phyloP scores from a whole-genome alignment of 2,329 filamentous ascomycete genomes.

The Achaetomium macrosporum region DNA sequence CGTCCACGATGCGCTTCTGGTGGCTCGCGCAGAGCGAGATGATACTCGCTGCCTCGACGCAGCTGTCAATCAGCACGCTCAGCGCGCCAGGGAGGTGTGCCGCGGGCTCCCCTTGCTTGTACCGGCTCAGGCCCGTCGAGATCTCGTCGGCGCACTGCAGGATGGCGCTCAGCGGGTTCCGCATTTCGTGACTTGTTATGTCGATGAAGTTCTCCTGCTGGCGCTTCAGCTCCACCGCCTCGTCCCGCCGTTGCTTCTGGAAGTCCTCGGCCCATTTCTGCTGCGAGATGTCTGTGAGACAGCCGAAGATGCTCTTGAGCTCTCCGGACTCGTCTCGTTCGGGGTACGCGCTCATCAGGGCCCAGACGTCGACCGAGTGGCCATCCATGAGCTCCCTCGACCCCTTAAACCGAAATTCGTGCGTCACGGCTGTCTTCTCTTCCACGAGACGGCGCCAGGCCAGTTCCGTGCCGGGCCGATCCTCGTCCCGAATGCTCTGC shows the following conservation, averaged over 20 bases:
- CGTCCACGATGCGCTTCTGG: constrained; percentile 71
- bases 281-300: constrained; percentile 77
- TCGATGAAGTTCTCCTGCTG: constrained; percentile 80
- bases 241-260: constrained; percentile 70
- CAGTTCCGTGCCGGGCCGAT: constrained; percentile 51
- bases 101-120: constrained; percentile 30
- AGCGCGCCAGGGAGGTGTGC: constrained; percentile 33
- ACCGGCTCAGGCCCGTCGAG: constrained; percentile 50
- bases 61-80: constrained; percentile 46
- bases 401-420: constrained; percentile 71
- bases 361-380: constrained; percentile 64
- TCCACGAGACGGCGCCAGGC: constrained; percentile 59
- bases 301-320: constrained; percentile 71
- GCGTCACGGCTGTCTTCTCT: constrained; percentile 58
- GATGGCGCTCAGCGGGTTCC: constrained; percentile 67
- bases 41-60: constrained; percentile 72
- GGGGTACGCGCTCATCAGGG: constrained; percentile 69
- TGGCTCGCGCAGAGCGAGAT: constrained; percentile 75
- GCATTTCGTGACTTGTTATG: constrained; percentile 66
- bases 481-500: constrained; percentile 63
- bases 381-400: constrained; percentile 56
- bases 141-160: constrained; percentile 70
- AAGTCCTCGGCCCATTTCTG: constrained; percentile 81
- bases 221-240: constrained; percentile 58
- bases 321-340: constrained; percentile 59